These are phyloP conservation scores for Cryptococcus sp. DNA, from an alignment of 1,284 basidiomycete species.

Conservation along the genomic window DNA sequence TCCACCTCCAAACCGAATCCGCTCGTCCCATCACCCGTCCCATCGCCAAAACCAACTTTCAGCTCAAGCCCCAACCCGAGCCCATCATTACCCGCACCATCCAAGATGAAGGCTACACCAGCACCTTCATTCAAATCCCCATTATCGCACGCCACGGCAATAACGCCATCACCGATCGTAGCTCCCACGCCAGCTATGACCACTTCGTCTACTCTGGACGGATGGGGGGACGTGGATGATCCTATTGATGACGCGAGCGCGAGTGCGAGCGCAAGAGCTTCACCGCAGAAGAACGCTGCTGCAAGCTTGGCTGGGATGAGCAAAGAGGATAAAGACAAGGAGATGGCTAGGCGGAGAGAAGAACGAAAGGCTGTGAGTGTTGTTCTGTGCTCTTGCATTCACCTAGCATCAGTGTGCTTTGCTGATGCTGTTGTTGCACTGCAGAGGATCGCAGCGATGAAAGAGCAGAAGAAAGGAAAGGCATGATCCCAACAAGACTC, in stretches of 20 bases:
- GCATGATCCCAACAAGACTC: slow-evolving; percentile 1
- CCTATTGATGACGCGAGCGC: slow-evolving; percentile 25
- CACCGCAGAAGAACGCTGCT: slow-evolving; percentile 25
- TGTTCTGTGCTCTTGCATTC: not conserved
- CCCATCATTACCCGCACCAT: slow-evolving; percentile 11
- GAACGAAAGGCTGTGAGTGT: slow-evolving; percentile 65
- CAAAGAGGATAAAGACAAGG: slow-evolving; percentile 84
- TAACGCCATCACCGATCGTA: not conserved
- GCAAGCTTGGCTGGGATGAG: slow-evolving; percentile 58
- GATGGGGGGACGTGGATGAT: slow-evolving; percentile 34
- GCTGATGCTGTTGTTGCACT: not conserved
- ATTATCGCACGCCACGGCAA: not conserved
- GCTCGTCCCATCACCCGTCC: not conserved
- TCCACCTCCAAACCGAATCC: slow-evolving; percentile 7
- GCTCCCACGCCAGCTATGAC: slow-evolving; percentile 1
- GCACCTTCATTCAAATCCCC: not conserved
- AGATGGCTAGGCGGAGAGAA: slow-evolving; percentile 84
- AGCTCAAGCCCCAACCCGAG: slow-evolving; percentile 8
- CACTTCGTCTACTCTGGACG: slow-evolving; percentile 8
- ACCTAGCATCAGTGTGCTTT: not conserved
- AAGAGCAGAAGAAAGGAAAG: slow-evolving; percentile 47
- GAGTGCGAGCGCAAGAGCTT: slow-evolving; percentile 32
- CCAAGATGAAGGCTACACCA: slow-evolving; percentile 27
- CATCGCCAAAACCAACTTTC: not conserved
- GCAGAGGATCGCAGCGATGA: slow-evolving; percentile 53